Conservation (phyloP, 345 rosid species). For the Ceriops tagal region DNA sequence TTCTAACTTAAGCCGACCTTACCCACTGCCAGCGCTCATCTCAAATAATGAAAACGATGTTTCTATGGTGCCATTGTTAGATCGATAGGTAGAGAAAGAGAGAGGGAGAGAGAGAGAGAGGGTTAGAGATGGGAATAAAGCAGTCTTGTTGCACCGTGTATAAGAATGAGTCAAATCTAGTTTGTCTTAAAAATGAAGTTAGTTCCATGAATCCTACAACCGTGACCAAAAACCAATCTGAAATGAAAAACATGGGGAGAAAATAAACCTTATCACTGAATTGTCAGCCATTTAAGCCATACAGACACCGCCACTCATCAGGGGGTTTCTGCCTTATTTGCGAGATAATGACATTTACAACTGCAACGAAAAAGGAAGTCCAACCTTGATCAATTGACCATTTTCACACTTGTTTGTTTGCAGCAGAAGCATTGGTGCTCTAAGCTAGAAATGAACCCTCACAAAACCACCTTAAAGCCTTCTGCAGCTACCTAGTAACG, state of each 20-base stretch:
- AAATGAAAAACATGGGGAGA: neutral
- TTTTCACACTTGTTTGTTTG: neutral
- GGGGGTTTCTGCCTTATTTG: slow-evolving; percentile 3
- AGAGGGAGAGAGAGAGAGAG: too few relatives aligned
- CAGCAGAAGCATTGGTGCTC: neutral
- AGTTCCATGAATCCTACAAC: neutral
- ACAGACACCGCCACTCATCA: neutral
- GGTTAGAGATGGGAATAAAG: too few relatives aligned
- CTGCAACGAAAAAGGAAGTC: neutral
- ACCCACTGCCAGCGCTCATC: too few relatives aligned
- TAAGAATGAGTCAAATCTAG: neutral
- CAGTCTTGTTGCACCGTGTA: neutral
- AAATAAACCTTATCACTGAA: neutral
- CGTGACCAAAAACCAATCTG: neutral
- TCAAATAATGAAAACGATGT: too few relatives aligned
- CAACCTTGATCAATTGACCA: too few relatives aligned
- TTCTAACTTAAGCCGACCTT: too few relatives aligned
- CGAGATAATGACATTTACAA: neutral
- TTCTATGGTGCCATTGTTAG: too few relatives aligned
- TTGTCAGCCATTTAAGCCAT: slow-evolving; percentile 1
- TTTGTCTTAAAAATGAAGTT: neutral
- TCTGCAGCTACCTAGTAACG: neutral
- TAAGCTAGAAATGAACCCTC: neutral
- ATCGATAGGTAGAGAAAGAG: too few relatives aligned
- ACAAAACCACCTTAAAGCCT: neutral